Evolutionary conservation across 2,329 filamentous ascomycete species (phyloP).

Genomic region (Diaporthe ampelina): DNA sequence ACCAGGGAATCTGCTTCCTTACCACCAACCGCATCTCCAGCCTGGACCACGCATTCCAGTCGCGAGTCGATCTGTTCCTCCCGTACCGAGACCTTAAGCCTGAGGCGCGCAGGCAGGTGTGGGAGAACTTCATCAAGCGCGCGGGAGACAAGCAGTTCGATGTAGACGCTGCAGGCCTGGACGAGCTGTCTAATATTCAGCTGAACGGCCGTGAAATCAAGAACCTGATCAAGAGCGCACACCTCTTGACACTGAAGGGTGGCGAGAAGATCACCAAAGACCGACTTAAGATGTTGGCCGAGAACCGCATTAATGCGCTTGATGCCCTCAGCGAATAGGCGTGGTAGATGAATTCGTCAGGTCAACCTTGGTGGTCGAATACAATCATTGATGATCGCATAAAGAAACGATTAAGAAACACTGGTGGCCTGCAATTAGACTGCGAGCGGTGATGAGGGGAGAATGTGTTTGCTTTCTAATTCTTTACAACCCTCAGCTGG

Average conservation of each 20-base stretch:
- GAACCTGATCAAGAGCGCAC: slow-evolving; percentile 59
- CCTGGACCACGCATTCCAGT: slow-evolving; percentile 55
- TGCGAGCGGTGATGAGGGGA: background rate
- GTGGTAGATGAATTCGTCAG: too few relatives aligned
- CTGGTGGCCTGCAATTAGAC: background rate
- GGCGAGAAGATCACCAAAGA: slow-evolving; percentile 49
- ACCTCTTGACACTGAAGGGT: slow-evolving; percentile 52
- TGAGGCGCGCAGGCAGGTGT: slow-evolving; percentile 51
- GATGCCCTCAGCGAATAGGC: slow-evolving; percentile 30
- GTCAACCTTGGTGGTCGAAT: background rate
- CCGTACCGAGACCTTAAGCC: slow-evolving; percentile 50
- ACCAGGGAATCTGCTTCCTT: slow-evolving; percentile 54
- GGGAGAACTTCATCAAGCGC: slow-evolving; percentile 53
- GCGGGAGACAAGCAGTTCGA: slow-evolving; percentile 50
- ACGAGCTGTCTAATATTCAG: slow-evolving; percentile 55
- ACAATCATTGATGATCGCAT: background rate
- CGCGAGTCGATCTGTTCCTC: slow-evolving; percentile 52
- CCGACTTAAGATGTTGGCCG: slow-evolving; percentile 50
- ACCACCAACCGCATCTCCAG: slow-evolving; percentile 54
- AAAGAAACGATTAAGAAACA: background rate
- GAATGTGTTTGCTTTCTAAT: background rate
- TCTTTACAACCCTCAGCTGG: background rate
- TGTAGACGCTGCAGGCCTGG: slow-evolving; percentile 49
- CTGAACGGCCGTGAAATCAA: slow-evolving; percentile 67
- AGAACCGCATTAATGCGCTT: slow-evolving; percentile 47